phyloP scores from a whole-genome alignment of 148 eudicot genomes.

The Agrostemma githago region DNA sequence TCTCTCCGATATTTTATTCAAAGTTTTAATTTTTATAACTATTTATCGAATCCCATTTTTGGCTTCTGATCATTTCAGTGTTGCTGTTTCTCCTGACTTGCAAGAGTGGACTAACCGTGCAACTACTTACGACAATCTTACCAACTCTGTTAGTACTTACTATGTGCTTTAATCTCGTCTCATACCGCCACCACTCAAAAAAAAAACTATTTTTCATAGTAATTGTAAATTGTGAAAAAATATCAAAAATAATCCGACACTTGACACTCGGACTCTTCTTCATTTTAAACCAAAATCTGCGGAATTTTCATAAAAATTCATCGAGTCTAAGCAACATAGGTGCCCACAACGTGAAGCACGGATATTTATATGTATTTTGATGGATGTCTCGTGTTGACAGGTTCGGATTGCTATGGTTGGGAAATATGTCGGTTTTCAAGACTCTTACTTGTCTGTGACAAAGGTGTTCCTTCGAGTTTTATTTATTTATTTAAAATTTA shows the following conservation, averaged over 20 bases:
- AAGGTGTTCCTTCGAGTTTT: constrained; percentile 41
- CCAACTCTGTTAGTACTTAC: constrained; percentile 56
- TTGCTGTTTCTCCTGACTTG: constrained; percentile 64
- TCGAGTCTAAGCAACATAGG: too few relatives aligned
- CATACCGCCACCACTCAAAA: neutral
- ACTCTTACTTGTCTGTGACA: constrained; percentile 86
- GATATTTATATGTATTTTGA: neutral
- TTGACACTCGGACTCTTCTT: too few relatives aligned
- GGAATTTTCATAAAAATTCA: too few relatives aligned
- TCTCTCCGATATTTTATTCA: neutral
- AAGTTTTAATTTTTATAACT: neutral
- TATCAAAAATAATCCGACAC: too few relatives aligned
- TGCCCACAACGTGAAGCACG: too few relatives aligned
- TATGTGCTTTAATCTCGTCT: constrained; percentile 8
- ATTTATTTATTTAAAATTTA: too few relatives aligned
- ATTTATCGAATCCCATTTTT: neutral
- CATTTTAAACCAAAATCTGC: too few relatives aligned
- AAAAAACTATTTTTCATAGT: too few relatives aligned
- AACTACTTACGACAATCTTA: constrained; percentile 74
- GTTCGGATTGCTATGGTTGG: constrained; percentile 98
- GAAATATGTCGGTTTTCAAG: constrained; percentile 85
- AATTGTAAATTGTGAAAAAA: too few relatives aligned
- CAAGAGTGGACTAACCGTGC: constrained; percentile 88
- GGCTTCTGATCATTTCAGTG: constrained; percentile 44
- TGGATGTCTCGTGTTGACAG: constrained; percentile 33